Percentiles rank a stretch among this genome's conserved stretches.
Evolutionary conservation across 441 rosid genomes (phyloP).

Genomic region (Eutrema salsugineum): DNA sequence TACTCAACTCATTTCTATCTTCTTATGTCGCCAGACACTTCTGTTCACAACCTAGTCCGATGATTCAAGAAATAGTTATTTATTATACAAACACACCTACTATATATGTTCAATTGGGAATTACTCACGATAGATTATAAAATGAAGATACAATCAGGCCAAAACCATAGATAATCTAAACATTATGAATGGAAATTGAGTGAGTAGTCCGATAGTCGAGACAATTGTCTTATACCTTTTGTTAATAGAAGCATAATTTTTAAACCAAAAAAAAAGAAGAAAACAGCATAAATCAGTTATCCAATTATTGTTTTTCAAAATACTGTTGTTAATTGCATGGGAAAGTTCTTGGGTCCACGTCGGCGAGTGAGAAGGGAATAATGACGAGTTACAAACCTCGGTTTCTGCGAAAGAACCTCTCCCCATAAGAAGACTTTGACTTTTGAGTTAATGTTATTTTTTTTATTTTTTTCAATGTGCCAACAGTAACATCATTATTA

Average conservation of each 20-base stretch:
- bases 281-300: not conserved
- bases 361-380: slow-evolving; percentile 25
- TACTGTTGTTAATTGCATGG: not conserved
- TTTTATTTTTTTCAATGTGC: not conserved
- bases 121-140: not conserved
- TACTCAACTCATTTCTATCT: not conserved
- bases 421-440: slow-evolving; percentile 29
- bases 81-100: not conserved
- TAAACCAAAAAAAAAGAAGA: too few relatives aligned
- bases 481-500: slow-evolving; percentile 15
- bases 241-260: too few relatives aligned
- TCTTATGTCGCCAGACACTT: not conserved
- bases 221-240: too few relatives aligned
- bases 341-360: slow-evolving; percentile 22
- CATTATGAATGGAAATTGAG: not conserved
- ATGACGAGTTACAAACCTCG: slow-evolving; percentile 29
- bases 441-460: slow-evolving; percentile 2
- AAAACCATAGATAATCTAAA: not conserved
- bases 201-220: not conserved
- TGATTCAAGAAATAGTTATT: not conserved
- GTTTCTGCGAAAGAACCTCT: slow-evolving; percentile 25
- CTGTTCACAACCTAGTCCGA: slow-evolving; percentile 1
- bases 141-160: not conserved
- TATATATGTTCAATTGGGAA: not conserved
- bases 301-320: not conserved